Percentiles rank a stretch among this genome's conserved stretches.
Evolutionary conservation across 192 early-diverging fungal species (phyloP).

Genomic region (Irineochytrium annulatum): DNA sequence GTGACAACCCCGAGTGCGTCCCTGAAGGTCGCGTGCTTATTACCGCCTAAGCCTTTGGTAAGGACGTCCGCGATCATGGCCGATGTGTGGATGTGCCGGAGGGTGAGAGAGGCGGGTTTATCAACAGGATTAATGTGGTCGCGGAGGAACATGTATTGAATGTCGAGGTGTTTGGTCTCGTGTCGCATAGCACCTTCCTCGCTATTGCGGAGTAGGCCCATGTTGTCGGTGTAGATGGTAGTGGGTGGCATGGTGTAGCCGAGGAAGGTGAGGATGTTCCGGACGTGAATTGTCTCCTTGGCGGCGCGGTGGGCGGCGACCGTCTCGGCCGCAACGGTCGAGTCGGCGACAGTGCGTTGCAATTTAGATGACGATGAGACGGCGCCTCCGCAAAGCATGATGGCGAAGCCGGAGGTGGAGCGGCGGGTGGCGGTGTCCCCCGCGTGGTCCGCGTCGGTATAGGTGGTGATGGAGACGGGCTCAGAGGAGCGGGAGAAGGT

Average conservation of each 20-base stretch:
- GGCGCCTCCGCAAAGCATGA: constrained; percentile 9
- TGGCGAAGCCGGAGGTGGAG: constrained; percentile 34
- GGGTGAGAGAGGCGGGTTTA: too few relatives aligned
- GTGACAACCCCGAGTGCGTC: not conserved
- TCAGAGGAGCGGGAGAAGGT: not conserved
- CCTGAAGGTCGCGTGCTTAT: not conserved
- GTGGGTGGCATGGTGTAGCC: not conserved
- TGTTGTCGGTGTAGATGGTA: not conserved
- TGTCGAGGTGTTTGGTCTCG: constrained; percentile 10
- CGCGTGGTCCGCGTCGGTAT: constrained; percentile 42
- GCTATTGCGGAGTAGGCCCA: not conserved
- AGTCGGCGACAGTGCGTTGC: constrained; percentile 7
- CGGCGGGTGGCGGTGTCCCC: constrained; percentile 19
- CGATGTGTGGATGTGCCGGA: too few relatives aligned
- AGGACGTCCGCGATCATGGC: constrained; percentile 4
- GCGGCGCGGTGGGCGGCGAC: not conserved
- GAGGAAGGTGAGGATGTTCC: constrained; percentile 7
- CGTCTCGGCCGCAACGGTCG: constrained; percentile 6
- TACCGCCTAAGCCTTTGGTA: not conserved
- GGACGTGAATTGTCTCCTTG: constrained; percentile 8
- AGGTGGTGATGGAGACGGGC: not conserved
- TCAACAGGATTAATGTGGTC: too few relatives aligned
- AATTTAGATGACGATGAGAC: not conserved
- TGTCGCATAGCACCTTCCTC: constrained; percentile 10
- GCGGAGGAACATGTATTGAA: constrained; percentile 3